Conservation (phyloP, 2,329 filamentous ascomycete genomes). For the Pyrenophora graminea region DNA sequence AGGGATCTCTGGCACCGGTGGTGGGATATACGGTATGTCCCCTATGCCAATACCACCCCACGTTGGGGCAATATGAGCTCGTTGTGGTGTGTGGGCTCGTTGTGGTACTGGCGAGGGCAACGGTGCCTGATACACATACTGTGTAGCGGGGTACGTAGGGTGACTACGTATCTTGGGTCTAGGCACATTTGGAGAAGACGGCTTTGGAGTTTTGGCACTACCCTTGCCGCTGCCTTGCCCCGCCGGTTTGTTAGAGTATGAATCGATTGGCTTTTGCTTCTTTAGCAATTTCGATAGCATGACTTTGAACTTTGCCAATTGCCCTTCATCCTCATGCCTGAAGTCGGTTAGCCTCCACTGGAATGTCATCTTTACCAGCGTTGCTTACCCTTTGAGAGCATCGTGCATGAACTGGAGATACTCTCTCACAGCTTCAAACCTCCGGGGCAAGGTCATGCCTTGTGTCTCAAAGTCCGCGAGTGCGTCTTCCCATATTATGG, state of each 20-base stretch:
- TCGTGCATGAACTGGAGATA: conserved; percentile 53
- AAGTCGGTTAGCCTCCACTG: conserved; percentile 16
- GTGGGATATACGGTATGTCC: conserved; percentile 42
- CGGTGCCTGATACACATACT: conserved; percentile 17
- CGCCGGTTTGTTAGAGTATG: conserved; percentile 38
- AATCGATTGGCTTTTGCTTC: conserved; percentile 43
- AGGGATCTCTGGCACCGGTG: conserved; percentile 45
- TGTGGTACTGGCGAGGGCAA: conserved; percentile 12
- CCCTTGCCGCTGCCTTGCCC: conserved; percentile 25
- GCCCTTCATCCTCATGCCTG: conserved; percentile 38
- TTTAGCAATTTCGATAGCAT: conserved; percentile 40
- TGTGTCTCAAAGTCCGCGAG: conserved; percentile 53
- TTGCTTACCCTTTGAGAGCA: conserved; percentile 53
- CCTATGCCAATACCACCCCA: conserved; percentile 32
- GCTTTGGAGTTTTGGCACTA: conserved; percentile 35
- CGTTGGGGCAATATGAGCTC: conserved; percentile 22
- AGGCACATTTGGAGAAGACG: conserved; percentile 28
- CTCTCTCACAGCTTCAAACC: conserved; percentile 56
- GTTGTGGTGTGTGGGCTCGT: conserved; percentile 21
- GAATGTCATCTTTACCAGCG: background rate
- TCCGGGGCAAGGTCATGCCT: conserved; percentile 51
- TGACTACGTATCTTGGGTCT: conserved; percentile 37
- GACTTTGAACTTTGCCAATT: conserved; percentile 32
- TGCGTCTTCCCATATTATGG: conserved; percentile 57
- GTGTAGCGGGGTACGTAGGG: conserved; percentile 31